A percentile compares a stretch with the other conserved stretches of the same genome.
Evolutionary conservation across 805 yeast species (phyloP).

Genomic region (Kluyveromyces siamensis): DNA sequence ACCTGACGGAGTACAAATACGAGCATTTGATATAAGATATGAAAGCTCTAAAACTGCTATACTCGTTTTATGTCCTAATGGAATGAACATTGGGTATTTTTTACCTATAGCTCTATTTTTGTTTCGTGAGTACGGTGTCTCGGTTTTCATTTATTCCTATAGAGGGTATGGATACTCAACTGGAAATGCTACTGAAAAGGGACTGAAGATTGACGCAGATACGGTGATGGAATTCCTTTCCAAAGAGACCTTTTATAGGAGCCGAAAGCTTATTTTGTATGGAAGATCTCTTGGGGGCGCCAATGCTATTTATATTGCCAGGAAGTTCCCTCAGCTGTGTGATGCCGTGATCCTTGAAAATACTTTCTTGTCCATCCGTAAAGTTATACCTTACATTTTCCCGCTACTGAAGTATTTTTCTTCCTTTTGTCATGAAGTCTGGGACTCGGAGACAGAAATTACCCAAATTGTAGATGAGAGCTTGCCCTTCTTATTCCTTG

Average conservation of each 20-base stretch:
- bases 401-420: conserved; percentile 54
- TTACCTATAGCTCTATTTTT: conserved; percentile 71
- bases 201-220: conserved; percentile 76
- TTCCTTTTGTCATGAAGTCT: conserved; percentile 60
- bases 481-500: conserved; percentile 61
- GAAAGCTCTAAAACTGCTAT: conserved; percentile 47
- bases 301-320: conserved; percentile 74
- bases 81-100: conserved; percentile 91
- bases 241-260: conserved; percentile 40
- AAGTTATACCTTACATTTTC: conserved; percentile 64
- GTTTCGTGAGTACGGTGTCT: conserved; percentile 52
- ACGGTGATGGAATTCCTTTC: conserved; percentile 53
- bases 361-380: conserved; percentile 69
- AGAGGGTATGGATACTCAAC: conserved; percentile 83
- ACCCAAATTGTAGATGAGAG: conserved; percentile 34
- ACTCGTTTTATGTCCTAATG: conserved; percentile 79
- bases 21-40: conserved; percentile 43
- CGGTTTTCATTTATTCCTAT: conserved; percentile 79
- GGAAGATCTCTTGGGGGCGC: conserved; percentile 96
- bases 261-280: conserved; percentile 52
- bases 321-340: conserved; percentile 41
- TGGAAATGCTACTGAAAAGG: conserved; percentile 68
- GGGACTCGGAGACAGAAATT: conserved; percentile 70
- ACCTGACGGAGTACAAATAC: conserved; percentile 57
- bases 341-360: conserved; percentile 74